A percentile compares a stretch with the other conserved stretches of the same genome.
phyloP scores from a whole-genome alignment of 192 early-diverging fungal species.

The Coemansia erecta region DNA sequence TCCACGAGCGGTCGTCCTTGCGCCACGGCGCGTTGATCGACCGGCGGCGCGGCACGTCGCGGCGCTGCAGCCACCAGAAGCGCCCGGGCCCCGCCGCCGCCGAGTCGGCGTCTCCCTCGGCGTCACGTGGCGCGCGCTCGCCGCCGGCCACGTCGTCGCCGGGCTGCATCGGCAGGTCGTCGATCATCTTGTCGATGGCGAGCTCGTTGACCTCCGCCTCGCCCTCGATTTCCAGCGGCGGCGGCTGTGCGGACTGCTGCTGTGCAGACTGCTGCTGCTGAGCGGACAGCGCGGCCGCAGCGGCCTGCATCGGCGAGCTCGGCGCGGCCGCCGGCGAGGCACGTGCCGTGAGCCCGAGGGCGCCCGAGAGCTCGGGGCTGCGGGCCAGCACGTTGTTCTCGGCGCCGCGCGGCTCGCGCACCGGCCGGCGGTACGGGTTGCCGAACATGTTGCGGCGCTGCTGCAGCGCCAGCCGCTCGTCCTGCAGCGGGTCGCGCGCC shows the following conservation, averaged over 20 bases:
- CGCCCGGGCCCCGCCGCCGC: conserved; percentile 8
- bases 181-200: conserved; percentile 50
- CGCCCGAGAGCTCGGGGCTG: conserved; percentile 43
- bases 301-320: neutral
- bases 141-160: conserved; percentile 7
- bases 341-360: conserved; percentile 21
- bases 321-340: neutral
- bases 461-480: conserved; percentile 60
- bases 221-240: conserved; percentile 45
- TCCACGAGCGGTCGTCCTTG: conserved; percentile 53
- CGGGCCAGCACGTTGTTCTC: conserved; percentile 52
- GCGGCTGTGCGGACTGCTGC: no score
- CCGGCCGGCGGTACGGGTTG: conserved; percentile 65
- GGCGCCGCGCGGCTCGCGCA: conserved; percentile 48
- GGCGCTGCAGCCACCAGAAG: conserved; percentile 51
- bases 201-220: conserved; percentile 55
- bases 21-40: conserved; percentile 49
- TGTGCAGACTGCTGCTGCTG: no score
- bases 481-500: conserved; percentile 63
- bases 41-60: conserved; percentile 42
- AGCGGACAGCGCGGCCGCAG: neutral
- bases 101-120: no score
- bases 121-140: neutral
- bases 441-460: conserved; percentile 71
- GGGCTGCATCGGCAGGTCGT: conserved; percentile 32